These are phyloP conservation scores for Gossypium anomalum DNA, from an alignment of 345 rosid genomes.

Conservation along the genomic window DNA sequence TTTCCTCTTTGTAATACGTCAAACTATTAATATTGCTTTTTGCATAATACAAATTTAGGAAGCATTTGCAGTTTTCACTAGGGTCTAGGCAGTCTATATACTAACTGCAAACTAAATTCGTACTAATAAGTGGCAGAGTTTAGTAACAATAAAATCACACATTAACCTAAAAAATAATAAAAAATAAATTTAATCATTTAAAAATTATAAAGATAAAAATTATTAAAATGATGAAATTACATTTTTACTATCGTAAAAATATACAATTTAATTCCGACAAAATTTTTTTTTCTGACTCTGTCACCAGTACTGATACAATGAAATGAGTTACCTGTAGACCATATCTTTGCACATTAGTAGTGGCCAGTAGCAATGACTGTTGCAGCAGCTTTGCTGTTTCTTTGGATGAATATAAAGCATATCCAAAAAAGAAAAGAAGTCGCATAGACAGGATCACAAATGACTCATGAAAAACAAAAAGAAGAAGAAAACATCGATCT, in stretches of 20 bases:
- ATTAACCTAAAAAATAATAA: too few species aligned
- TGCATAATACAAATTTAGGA: not conserved
- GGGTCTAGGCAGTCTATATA: not conserved
- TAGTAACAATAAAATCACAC: too few species aligned
- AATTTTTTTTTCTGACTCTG: too few species aligned
- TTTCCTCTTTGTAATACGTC: not conserved
- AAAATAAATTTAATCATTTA: too few species aligned
- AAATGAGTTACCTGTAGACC: conserved; percentile 46
- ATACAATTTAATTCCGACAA: too few species aligned
- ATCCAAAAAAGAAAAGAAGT: not conserved
- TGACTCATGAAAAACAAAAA: not conserved
- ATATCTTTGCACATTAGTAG: conserved; percentile 64
- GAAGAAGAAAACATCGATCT: not conserved
- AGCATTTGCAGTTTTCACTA: not conserved
- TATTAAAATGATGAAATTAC: too few species aligned
- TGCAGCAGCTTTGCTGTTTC: too few species aligned
- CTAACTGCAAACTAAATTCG: not conserved
- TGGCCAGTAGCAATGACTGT: conserved; percentile 47
- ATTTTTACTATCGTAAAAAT: too few species aligned
- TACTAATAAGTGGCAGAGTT: not conserved
- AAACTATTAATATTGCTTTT: not conserved
- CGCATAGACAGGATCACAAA: not conserved
- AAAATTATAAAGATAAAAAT: too few species aligned
- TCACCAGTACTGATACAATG: not conserved
- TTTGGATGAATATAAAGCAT: too few species aligned